Evolutionary conservation across 805 yeast genomes (phyloP), one percentile per base, ranked within the genome.

Genomic region (Hemisphaericaspora nanyangensis): DNA sequence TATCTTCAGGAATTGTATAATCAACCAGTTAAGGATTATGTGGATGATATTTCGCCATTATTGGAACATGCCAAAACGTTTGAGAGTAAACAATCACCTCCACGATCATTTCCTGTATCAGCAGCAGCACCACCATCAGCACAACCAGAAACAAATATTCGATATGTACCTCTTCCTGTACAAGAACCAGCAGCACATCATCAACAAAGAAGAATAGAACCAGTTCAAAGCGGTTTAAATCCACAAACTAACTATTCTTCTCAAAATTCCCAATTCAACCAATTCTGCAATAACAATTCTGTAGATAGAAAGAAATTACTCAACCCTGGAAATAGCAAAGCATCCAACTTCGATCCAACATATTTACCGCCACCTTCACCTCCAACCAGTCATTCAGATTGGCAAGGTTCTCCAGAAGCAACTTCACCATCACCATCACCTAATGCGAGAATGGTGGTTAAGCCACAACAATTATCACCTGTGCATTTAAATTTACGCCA

Each of bases 101-200:
- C 29, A 13, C 35, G 28, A 15, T 18, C 29, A 31, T 18, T 37
- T 12, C 13, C 32, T 18, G 19, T 31, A 6, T 12, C 17, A 16
- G 8, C 8, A 30, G n/a, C 19, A 13, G 19, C 5, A n/a, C 22
- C 6, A n/a, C n/a, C n/a, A n/a, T 15, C 20, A 29, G 18, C n/a
- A n/a, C n/a, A n/a, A n/a, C 27, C 33, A 25, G 25, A 17, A 27
- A 13, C 27, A 16, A 26, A 20, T 26, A 20, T 35, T 17, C 60
- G 60, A 29, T 68, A 55, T 36, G 68, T 68, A 18, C 71, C 72
- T 7, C 63, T 67, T 11, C 73, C 74, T 5, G 61, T 67, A 3
- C 68, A 61, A 45, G 57, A 62, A 35, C 70, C 71, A n/a, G 46
- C 34, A 15, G 28, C 22, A n/a, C 19, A 33, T 3, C 42, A 37